Evolutionary conservation across 306 rosid species (phyloP), one percentile per base, ranked within the genome.

Genomic region (Sophora flavescens): DNA sequence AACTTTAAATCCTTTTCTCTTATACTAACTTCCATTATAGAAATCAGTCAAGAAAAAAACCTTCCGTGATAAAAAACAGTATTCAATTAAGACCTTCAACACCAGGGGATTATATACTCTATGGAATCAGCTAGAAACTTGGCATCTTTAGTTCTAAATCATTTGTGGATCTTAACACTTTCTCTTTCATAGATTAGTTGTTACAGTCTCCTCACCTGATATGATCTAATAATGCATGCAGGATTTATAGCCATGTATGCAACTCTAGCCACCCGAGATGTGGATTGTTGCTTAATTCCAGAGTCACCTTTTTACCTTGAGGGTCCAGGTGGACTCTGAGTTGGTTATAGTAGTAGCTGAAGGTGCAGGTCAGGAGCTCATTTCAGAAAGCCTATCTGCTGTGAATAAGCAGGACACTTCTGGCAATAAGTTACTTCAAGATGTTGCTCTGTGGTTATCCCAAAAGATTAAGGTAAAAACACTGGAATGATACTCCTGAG

Each of bases 281-380:
- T 91, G 9, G 96, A 91, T 68, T 91, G 93, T 56, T 91, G 93
- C 83, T 76, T 91, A 86, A 91, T 91, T 63, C 96, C 96, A 36
- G 96, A 91, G 10, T 89, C 96, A 7, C 93, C 84, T 47, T 91
- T 91, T 68, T 86, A 89, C 80, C 83, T 91, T 15, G 91, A 91
- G 64, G 96, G 96, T 28, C 26, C 84, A 4, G 91, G 91, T 33
- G 96, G 96, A 41, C 86, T 91, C 1, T 38, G 90, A 89, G 70
- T 89, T 91, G 90, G 96, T 91, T 63, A 84, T 91, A 80, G 96
- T 91, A 30, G 81, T 91, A 47, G 96, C 96, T 18, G 96, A 91
- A 83, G 96, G 93, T 18, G 91, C 93, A 67, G 93, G 87, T 45
- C 93, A 87, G 52, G 93, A 86, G 8, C 87, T 86, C 71, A 75